phyloP scores from a whole-genome alignment of 345 rosid species.

The Aquilaria sinensis region DNA sequence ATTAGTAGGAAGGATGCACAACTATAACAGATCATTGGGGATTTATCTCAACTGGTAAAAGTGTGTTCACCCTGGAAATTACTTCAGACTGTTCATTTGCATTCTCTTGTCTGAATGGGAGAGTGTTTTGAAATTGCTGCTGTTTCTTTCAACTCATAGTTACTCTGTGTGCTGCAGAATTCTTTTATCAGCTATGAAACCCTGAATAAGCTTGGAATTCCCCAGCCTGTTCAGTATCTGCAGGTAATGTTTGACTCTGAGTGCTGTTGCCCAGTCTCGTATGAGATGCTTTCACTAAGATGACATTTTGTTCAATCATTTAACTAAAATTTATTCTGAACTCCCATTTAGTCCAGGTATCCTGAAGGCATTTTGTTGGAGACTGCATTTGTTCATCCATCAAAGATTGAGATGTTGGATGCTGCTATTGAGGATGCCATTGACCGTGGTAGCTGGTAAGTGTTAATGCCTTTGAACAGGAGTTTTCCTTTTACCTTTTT shows the following conservation, averaged over 20 bases:
- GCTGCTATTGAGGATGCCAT: conserved; percentile 78
- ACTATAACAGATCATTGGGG: no score
- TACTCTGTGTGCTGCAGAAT: conserved; percentile 46
- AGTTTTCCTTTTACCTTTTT: background rate
- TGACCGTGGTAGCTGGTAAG: conserved; percentile 90
- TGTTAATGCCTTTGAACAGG: conserved; percentile 1
- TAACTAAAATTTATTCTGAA: conserved; percentile 34
- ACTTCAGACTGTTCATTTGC: no score
- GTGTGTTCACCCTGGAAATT: no score
- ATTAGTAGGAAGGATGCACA: no score
- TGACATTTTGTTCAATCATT: conserved; percentile 8
- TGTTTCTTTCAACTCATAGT: conserved; percentile 11
- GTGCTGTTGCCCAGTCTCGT: conserved; percentile 3
- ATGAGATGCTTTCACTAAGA: conserved; percentile 12
- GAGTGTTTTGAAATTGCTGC: background rate
- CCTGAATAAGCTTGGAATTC: conserved; percentile 83
- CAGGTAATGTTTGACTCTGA: conserved; percentile 52
- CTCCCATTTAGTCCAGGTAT: conserved; percentile 83
- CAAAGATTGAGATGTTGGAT: conserved; percentile 89
- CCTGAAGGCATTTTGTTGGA: conserved; percentile 75
- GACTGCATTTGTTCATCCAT: conserved; percentile 76
- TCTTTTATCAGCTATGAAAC: conserved; percentile 71
- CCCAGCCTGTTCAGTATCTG: conserved; percentile 81
- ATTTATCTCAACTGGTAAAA: no score
- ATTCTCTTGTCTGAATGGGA: conserved; percentile 8